phyloP scores from a whole-genome alignment of 2,329 filamentous ascomycete genomes.

The Botryotinia globosa region DNA sequence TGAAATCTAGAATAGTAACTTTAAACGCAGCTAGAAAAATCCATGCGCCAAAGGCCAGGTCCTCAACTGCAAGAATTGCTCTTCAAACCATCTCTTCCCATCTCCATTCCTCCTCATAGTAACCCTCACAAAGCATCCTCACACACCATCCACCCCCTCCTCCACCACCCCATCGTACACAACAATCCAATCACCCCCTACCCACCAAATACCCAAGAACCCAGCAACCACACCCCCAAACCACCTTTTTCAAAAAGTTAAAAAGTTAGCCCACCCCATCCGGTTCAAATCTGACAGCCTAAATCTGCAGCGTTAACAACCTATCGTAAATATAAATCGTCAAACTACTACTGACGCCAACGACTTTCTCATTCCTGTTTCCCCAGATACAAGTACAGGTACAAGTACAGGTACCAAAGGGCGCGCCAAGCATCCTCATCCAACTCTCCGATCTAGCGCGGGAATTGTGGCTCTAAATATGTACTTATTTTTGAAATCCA shows the following conservation, averaged over 20 bases:
- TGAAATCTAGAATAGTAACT: no score
- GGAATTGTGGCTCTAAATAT: neutral
- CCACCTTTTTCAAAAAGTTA: neutral
- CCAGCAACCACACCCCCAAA: neutral
- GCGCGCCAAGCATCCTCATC: neutral
- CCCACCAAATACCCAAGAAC: no score
- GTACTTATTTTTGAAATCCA: neutral
- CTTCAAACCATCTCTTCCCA: no score
- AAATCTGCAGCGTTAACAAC: neutral
- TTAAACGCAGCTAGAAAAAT: no score
- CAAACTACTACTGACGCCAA: neutral
- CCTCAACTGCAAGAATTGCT: no score
- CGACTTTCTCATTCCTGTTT: neutral
- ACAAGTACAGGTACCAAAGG: neutral
- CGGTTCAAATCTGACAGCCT: neutral
- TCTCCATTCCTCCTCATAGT: neutral
- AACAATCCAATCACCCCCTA: no score
- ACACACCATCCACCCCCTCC: no score
- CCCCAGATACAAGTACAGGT: neutral
- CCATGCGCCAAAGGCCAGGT: rapidly evolving
- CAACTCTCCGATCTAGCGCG: neutral
- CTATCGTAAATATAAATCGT: rapidly evolving
- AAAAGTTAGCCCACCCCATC: neutral
- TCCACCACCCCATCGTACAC: neutral
- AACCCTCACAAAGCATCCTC: neutral